Conservation (phyloP, 768 basidiomycete genomes). For the Tephrocybe sp. region DNA sequence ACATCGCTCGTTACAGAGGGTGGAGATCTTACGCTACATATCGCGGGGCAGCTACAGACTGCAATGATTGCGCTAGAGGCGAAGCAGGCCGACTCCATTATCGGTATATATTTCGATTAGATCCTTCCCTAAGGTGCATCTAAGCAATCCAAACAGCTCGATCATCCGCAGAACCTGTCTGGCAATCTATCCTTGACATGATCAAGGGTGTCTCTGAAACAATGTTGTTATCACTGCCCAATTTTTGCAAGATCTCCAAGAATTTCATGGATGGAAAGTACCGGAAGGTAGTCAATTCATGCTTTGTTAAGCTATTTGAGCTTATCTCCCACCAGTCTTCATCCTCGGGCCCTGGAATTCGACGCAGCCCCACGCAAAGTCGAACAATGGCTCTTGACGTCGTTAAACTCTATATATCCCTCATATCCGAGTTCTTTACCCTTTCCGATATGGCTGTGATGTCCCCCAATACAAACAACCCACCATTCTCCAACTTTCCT, state of each 20-base stretch:
- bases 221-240: slow-evolving; percentile 81
- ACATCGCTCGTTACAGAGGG: slow-evolving; percentile 33
- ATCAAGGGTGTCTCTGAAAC: slow-evolving; percentile 88
- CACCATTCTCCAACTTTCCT: slow-evolving; percentile 61
- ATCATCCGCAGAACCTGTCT: slow-evolving; percentile 71
- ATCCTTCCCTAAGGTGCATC: too few species aligned
- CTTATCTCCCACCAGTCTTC: slow-evolving; percentile 21
- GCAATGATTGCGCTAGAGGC: slow-evolving; percentile 61
- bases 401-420: slow-evolving; percentile 73
- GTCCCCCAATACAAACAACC: slow-evolving; percentile 41
- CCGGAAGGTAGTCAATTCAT: slow-evolving; percentile 59
- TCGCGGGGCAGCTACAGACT: slow-evolving; percentile 58
- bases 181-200: slow-evolving; percentile 78
- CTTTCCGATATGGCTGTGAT: slow-evolving; percentile 78
- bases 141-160: slow-evolving; percentile 63
- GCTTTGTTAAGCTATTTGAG: too few species aligned
- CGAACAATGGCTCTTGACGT: slow-evolving; percentile 84
- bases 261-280: slow-evolving; percentile 93
- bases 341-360: slow-evolving; percentile 41
- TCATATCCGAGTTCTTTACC: slow-evolving; percentile 78
- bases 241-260: slow-evolving; percentile 91
- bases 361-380: slow-evolving; percentile 79
- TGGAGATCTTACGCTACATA: slow-evolving; percentile 38
- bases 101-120: too few species aligned
- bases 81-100: slow-evolving; percentile 59